phyloP scores from a whole-genome alignment of 139 green algal species.

The Coccomyxa sp. region DNA sequence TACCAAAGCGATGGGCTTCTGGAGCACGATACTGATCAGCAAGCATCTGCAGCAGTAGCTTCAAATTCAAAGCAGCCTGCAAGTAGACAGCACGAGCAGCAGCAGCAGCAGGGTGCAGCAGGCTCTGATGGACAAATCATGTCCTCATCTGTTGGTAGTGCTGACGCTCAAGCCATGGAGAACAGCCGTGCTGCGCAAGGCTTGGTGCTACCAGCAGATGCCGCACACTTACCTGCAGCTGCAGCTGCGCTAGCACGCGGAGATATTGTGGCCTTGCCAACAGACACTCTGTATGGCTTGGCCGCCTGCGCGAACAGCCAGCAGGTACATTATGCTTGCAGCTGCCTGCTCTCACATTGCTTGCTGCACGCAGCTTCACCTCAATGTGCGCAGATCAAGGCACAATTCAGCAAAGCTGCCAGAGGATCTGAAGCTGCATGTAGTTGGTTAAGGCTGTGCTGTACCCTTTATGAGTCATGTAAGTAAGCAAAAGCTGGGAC shows the following conservation, averaged over 20 bases:
- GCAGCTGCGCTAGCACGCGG: background rate
- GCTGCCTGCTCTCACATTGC: background rate
- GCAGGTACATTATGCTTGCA: background rate
- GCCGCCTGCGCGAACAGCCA: conserved; percentile 24
- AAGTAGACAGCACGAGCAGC: too few relatives aligned
- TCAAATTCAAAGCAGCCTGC: too few relatives aligned
- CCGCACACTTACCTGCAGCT: background rate
- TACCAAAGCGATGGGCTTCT: too few relatives aligned
- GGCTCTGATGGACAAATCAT: too few relatives aligned
- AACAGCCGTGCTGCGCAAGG: too few relatives aligned
- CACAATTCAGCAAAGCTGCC: background rate
- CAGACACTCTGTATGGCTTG: conserved; percentile 64
- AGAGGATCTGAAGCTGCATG: too few relatives aligned
- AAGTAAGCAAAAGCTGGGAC: background rate
- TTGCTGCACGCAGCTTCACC: background rate
- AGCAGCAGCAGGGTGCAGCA: too few relatives aligned
- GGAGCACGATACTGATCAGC: too few relatives aligned
- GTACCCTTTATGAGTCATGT: background rate
- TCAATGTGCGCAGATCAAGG: background rate
- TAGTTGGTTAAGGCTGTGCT: too few relatives aligned
- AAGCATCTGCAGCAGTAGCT: too few relatives aligned
- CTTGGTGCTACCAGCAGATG: background rate
- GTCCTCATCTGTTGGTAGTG: too few relatives aligned
- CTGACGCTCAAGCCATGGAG: too few relatives aligned
- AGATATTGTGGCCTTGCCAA: conserved; percentile 50